Evolutionary conservation across 2,329 filamentous ascomycete species (phyloP).

Genomic region (Phialemoniopsis sp.): DNA sequence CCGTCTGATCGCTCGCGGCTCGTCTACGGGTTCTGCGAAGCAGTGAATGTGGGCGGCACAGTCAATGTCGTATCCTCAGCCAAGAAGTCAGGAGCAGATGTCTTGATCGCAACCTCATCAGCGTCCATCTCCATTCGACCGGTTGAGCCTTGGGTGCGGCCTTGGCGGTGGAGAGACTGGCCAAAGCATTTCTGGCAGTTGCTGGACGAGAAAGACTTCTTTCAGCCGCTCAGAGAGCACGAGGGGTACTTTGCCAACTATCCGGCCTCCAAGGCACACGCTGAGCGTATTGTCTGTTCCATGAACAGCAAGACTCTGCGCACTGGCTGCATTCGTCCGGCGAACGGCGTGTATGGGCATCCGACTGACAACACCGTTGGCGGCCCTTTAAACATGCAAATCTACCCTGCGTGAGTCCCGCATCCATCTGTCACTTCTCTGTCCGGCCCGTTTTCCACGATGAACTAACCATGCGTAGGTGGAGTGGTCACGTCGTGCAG

Average conservation of each 20-base stretch:
- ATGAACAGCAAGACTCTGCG: slow-evolving; percentile 30
- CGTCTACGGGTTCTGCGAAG: slow-evolving; percentile 30
- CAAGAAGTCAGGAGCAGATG: slow-evolving; percentile 30
- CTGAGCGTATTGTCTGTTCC: slow-evolving; percentile 36
- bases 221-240: slow-evolving; percentile 27
- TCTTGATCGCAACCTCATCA: slow-evolving; percentile 42
- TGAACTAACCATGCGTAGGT: slow-evolving; percentile 17
- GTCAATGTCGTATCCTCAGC: slow-evolving; percentile 37
- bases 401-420: slow-evolving; percentile 38
- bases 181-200: slow-evolving; percentile 33
- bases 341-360: slow-evolving; percentile 48
- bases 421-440: neutral
- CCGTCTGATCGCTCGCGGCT: slow-evolving; percentile 33
- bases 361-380: slow-evolving; percentile 41
- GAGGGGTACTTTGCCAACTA: slow-evolving; percentile 40
- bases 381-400: slow-evolving; percentile 29
- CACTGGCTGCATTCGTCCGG: slow-evolving; percentile 47
- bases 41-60: slow-evolving; percentile 43
- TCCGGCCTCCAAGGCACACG: slow-evolving; percentile 38
- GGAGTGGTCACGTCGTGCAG: slow-evolving; percentile 31
- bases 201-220: slow-evolving; percentile 34
- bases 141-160: slow-evolving; percentile 29
- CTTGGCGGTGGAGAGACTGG: slow-evolving; percentile 29
- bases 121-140: slow-evolving; percentile 35
- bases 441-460: neutral